Evolutionary conservation across 148 eudicot species (phyloP).

Genomic region (Mesembryanthemum crystallinum): DNA sequence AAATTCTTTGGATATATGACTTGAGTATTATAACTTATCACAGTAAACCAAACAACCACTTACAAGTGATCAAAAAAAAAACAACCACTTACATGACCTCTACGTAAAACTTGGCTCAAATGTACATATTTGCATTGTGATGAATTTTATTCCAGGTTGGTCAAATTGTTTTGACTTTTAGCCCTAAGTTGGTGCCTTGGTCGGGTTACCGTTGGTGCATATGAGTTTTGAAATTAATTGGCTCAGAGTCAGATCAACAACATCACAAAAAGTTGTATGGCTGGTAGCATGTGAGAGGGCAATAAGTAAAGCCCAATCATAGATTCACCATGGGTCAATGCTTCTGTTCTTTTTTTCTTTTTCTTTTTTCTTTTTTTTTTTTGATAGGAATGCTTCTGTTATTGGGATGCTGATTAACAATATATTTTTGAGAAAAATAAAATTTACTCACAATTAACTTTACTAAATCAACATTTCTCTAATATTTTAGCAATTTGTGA

Average conservation of each 20-base stretch:
- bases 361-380: too few relatives aligned
- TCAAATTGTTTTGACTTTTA: background rate
- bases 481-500: too few relatives aligned
- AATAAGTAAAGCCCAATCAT: background rate
- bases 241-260: background rate
- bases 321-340: background rate
- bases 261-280: background rate
- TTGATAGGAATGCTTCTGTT: too few relatives aligned
- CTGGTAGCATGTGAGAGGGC: background rate
- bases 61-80: too few relatives aligned
- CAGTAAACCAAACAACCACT: too few relatives aligned
- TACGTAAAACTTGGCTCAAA: background rate
- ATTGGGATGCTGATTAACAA: too few relatives aligned
- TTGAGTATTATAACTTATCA: too few relatives aligned
- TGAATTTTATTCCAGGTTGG: background rate
- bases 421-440: too few relatives aligned
- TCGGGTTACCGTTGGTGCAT: background rate
- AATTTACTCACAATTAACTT: too few relatives aligned
- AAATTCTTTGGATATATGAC: too few relatives aligned
- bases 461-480: too few relatives aligned
- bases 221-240: conserved; percentile 4
- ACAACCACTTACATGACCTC: too few relatives aligned
- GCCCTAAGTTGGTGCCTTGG: background rate
- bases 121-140: background rate
- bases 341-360: background rate